Evolutionary conservation across 2,329 filamentous ascomycete species (phyloP), one percentile per base, ranked within the genome.

Genomic region (Colletotrichum magnum): DNA sequence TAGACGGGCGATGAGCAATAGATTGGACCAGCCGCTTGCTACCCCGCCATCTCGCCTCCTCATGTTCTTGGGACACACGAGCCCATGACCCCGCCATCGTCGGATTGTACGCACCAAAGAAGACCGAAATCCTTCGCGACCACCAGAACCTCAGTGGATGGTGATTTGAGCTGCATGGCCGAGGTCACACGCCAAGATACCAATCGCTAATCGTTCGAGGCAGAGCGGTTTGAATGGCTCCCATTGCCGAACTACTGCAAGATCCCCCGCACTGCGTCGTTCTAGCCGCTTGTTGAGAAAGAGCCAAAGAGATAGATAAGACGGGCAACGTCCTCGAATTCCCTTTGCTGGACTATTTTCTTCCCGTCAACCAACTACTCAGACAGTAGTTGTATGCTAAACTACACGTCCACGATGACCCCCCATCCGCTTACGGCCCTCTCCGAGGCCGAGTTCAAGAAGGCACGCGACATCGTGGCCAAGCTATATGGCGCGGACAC

Each of bases 391-490:
- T 18, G 13, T 10, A 16, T 18, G 24, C 32, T 39, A 5, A 9
- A 50, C 13, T 47, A 36, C 6, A 26, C n/a, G 2, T 15, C 64
- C 32, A 26, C n/a, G 5, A 73, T 72, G 71, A 43, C 66, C 7
- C 73, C 74, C n/a, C 81, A 82, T 67, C 87, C 88, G 16, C 81
- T 89, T 50, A 80, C 84, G 41, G 84, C 82, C 51, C 81, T 90
- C 53, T 83, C 79, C 16, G 72, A 80, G 28, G 80, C 82, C n/a
- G 88, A 90, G 77, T 86, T 86, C 48, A 75, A 78, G 63, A 74
- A 72, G 16, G 86, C 86, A 51, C 81, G 86, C 16, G 83, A 87
- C 60, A 69, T 76, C 71, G 76, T 87, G 41, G 73, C 87, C 45
- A 79, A 80, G 43, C 66, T 72, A 9, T 72, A 79, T 18, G 71